phyloP scores from a whole-genome alignment of 1,284 basidiomycete genomes.

The Ustilago sp. region DNA sequence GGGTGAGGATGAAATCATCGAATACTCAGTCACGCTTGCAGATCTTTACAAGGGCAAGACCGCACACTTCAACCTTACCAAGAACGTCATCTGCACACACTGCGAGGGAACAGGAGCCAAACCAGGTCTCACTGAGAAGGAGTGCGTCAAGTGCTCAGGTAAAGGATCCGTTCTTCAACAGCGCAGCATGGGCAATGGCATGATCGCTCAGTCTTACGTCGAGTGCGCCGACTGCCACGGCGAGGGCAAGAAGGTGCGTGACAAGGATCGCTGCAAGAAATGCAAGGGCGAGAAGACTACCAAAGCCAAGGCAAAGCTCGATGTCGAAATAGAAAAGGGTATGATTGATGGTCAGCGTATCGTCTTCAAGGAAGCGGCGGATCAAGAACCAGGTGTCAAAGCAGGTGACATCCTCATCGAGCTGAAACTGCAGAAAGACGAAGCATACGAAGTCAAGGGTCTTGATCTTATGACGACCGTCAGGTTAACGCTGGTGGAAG shows the following conservation, averaged over 20 bases:
- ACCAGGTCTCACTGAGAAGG: conserved; percentile 81
- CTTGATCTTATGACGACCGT: conserved; percentile 81
- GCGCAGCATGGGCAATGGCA: conserved; percentile 55
- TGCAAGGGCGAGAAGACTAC: conserved; percentile 89
- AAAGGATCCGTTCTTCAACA: conserved; percentile 79
- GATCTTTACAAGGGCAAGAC: conserved; percentile 92
- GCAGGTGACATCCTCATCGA: conserved; percentile 79
- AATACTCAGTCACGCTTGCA: conserved; percentile 87
- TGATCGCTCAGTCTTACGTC: conserved; percentile 72
- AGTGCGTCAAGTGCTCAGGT: conserved; percentile 85
- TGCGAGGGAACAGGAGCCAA: conserved; percentile 91
- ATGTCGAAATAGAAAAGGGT: conserved; percentile 80
- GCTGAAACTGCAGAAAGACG: conserved; percentile 78
- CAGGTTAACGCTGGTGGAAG: conserved; percentile 56
- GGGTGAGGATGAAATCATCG: conserved; percentile 72
- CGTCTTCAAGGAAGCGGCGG: conserved; percentile 87
- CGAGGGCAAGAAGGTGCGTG: conserved; percentile 81
- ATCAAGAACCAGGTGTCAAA: conserved; percentile 70
- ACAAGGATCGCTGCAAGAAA: conserved; percentile 95
- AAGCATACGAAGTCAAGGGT: conserved; percentile 83
- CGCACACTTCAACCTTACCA: conserved; percentile 88
- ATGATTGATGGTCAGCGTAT: conserved; percentile 87
- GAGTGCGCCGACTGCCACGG: conserved; percentile 85
- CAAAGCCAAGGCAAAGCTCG: conserved; percentile 80
- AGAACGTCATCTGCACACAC: conserved; percentile 80